These are phyloP conservation scores for Knoxdaviesia capensis DNA, from an alignment of 2,329 filamentous ascomycete genomes.

Conservation along the genomic window DNA sequence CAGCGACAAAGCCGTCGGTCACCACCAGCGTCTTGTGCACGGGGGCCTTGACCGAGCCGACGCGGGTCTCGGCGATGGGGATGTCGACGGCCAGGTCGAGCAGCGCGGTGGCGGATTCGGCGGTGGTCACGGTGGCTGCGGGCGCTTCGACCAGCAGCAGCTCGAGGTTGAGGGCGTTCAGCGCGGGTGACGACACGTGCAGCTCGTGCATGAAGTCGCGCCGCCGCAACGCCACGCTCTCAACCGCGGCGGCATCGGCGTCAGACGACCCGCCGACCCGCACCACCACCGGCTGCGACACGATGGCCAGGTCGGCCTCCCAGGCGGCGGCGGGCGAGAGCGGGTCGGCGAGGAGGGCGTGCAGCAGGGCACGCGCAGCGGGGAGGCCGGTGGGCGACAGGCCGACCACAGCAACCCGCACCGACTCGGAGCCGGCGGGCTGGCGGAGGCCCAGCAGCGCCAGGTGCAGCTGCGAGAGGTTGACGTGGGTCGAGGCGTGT, in stretches of 20 bases:
- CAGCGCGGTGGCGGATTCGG: no score
- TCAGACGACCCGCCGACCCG: constrained; percentile 22
- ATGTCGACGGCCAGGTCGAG: constrained; percentile 55
- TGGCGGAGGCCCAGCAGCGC: constrained; percentile 45
- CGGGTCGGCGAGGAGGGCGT: constrained; percentile 51
- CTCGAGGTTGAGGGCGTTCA: constrained; percentile 44
- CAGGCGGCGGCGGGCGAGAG: constrained; percentile 40
- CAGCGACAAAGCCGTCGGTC: constrained; percentile 46
- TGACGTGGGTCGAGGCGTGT: constrained; percentile 39
- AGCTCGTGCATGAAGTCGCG: constrained; percentile 29
- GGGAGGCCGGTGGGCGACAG: constrained; percentile 19
- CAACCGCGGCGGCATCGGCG: constrained; percentile 7
- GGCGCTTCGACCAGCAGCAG: constrained; percentile 34
- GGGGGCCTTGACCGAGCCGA: constrained; percentile 53
- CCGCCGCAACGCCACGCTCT: constrained; percentile 3
- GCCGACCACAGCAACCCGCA: constrained; percentile 37
- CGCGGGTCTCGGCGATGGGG: constrained; percentile 40
- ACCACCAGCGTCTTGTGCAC: constrained; percentile 68
- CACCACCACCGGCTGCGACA: constrained; percentile 40
- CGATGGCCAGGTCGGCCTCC: constrained; percentile 40
- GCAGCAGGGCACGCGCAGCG: constrained; percentile 44
- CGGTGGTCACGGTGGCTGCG: no score
- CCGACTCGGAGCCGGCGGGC: constrained; percentile 30
- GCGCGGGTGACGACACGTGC: constrained; percentile 37
- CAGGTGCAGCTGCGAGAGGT: constrained; percentile 50